Percentiles rank a stretch among this genome's conserved stretches.
Evolutionary conservation across 164 flowering plant genomes (phyloP).

Genomic region (Tinospora cordifolia): DNA sequence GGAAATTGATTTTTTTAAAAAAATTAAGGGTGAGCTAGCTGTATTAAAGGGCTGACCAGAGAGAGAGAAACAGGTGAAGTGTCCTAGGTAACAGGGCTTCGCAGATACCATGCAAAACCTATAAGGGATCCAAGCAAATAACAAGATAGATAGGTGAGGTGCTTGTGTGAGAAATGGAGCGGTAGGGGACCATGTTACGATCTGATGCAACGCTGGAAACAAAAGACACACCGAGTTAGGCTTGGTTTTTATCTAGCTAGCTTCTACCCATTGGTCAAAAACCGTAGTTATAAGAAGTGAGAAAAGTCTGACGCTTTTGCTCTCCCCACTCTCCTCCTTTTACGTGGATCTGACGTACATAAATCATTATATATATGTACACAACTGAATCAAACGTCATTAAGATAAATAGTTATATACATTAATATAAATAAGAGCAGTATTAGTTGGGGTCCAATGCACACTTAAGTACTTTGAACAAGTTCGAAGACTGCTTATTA

Average conservation of each 20-base stretch:
- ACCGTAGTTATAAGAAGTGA: not conserved
- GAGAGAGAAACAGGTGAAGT: not conserved
- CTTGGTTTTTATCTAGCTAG: not conserved
- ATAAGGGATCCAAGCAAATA: not conserved
- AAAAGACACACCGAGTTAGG: not conserved
- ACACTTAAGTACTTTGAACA: no score
- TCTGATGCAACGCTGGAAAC: not conserved
- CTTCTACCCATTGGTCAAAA: not conserved
- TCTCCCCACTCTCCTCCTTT: not conserved
- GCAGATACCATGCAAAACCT: not conserved
- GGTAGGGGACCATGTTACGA: not conserved
- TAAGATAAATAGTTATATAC: no score
- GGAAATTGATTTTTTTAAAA: not conserved
- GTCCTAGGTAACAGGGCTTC: slow-evolving; percentile 11
- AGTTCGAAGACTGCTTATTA: not conserved
- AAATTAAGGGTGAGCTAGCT: not conserved
- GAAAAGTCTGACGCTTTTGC: not conserved
- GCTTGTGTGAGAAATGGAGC: not conserved
- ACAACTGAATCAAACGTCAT: no score
- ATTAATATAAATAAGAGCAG: no score
- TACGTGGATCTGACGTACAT: not conserved
- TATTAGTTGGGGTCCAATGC: no score
- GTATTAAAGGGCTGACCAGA: not conserved
- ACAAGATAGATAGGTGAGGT: no score
- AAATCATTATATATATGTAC: not conserved